Evolutionary conservation across 106 monocot genomes (phyloP), one percentile per base, ranked within the genome.

Genomic region (Xerophyta viscosa): DNA sequence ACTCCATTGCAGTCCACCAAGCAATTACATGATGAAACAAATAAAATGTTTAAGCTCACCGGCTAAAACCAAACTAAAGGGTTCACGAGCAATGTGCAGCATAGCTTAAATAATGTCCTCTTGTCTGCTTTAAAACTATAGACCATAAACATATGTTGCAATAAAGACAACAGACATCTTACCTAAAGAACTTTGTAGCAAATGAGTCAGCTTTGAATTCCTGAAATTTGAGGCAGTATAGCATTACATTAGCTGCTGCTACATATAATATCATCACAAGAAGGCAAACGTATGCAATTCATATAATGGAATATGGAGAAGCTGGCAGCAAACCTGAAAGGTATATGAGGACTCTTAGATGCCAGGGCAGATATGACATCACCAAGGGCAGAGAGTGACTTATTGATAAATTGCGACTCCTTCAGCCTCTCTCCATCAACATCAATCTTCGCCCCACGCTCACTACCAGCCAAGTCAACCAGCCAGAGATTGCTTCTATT

Each of bases 351-450:
- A 57, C 71, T 88, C 67, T 88, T 94, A 10, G 88, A 78, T 14
- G 96, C 84, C 46, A 96, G 78, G 27, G 88, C 69, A 27, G 96
- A 78, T 6, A 96, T 85, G 62, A 88, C 88, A 71, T 96, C 96
- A 4, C 96, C 96, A 12, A 96, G 68, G 22, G 96, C 81, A 29
- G 96, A 89, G 10, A 96, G 76, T 1, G 96, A 96, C 58, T 81
- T 96, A 47, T 96, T 96, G 29, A 96, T 96, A 52, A 85, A 96
- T 54, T 89, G 88, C n/a, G 96, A 88, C 58, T 96, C 94, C 55
- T 73, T 89, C 46, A 96, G 58, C 49, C 88, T 81, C 50, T 96
- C 96, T 62, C 96, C 94, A 44, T 88, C 96, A 12, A 69, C 88
- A 42, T 88, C 96, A 63, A 74, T 86, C 64, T 85, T 96, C 4